A percentile compares a stretch with the other conserved stretches of the same genome.
Evolutionary conservation across 164 flowering plant species (phyloP).

Genomic region (Tetrastigma voinierianum): DNA sequence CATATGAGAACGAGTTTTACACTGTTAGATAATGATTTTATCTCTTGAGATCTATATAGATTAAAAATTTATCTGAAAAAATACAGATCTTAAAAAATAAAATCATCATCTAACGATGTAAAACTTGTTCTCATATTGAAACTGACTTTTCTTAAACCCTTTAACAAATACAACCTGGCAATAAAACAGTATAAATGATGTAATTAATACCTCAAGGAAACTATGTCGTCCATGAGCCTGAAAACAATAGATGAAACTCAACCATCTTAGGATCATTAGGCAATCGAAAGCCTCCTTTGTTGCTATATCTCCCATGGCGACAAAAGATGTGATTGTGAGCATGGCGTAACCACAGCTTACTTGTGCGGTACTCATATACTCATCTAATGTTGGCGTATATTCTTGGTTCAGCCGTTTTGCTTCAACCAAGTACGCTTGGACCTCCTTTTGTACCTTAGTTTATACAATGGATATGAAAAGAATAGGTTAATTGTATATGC

Average conservation of each 20-base stretch:
- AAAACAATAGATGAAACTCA: not conserved
- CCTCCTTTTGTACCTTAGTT: not conserved
- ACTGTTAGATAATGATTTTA: too few species aligned
- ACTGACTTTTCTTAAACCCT: too few species aligned
- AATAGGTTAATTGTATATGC: too few species aligned
- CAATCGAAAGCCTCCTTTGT: conserved; percentile 16
- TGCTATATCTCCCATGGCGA: conserved; percentile 11
- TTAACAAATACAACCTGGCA: too few species aligned
- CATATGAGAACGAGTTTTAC: too few species aligned
- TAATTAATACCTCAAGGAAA: conserved; percentile 11
- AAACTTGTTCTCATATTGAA: too few species aligned
- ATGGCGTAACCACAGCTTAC: not conserved
- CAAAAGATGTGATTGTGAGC: not conserved
- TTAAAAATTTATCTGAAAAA: too few species aligned
- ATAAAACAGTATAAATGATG: too few species aligned
- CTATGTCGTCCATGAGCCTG: conserved; percentile 20
- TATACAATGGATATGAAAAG: too few species aligned
- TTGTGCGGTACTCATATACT: conserved; percentile 10
- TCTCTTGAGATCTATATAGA: too few species aligned
- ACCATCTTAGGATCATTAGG: conserved; percentile 7
- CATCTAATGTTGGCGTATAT: conserved; percentile 17
- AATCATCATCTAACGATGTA: too few species aligned
- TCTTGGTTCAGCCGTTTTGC: conserved; percentile 11
- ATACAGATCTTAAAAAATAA: too few species aligned
- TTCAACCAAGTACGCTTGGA: not conserved